phyloP scores from a whole-genome alignment of 805 yeast species.

The Candida silvicultrix region DNA sequence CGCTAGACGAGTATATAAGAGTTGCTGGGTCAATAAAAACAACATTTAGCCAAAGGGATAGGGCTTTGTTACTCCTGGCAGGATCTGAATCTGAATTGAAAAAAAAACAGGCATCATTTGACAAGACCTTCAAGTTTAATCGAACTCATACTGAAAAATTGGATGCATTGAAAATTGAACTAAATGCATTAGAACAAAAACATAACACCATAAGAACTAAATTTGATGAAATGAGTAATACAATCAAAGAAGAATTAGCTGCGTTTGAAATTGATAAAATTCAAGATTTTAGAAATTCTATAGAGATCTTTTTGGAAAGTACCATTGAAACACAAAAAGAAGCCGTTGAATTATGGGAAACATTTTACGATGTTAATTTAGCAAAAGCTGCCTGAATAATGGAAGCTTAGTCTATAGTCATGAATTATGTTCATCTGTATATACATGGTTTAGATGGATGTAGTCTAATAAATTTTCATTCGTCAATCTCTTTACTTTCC shows the following conservation, averaged over 20 bases:
- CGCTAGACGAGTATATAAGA: slow-evolving; percentile 83
- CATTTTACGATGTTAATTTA: slow-evolving; percentile 61
- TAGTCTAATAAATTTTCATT: background rate
- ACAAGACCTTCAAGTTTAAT: slow-evolving; percentile 38
- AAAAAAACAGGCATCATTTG: slow-evolving; percentile 40
- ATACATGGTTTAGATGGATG: slow-evolving; percentile 3
- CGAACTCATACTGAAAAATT: slow-evolving; percentile 59
- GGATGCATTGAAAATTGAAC: slow-evolving; percentile 50
- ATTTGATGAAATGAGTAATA: slow-evolving; percentile 58
- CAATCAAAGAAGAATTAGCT: slow-evolving; percentile 60
- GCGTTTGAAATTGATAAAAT: slow-evolving; percentile 69
- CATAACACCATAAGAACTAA: slow-evolving; percentile 47
- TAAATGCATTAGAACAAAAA: slow-evolving; percentile 46
- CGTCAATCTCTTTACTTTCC: slow-evolving; percentile 12
- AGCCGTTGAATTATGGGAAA: slow-evolving; percentile 81
- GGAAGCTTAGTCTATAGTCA: slow-evolving; percentile 3
- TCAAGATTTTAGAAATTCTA: slow-evolving; percentile 79
- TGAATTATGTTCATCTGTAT: background rate
- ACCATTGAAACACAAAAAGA: slow-evolving; percentile 92
- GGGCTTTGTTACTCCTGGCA: slow-evolving; percentile 39
- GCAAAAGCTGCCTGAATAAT: background rate
- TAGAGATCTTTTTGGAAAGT: slow-evolving; percentile 86
- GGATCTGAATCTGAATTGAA: slow-evolving; percentile 43
- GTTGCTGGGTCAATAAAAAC: slow-evolving; percentile 67
- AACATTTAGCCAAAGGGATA: slow-evolving; percentile 69